Conservation (phyloP, 1,139 yeast species). For the Pichia sp. region DNA sequence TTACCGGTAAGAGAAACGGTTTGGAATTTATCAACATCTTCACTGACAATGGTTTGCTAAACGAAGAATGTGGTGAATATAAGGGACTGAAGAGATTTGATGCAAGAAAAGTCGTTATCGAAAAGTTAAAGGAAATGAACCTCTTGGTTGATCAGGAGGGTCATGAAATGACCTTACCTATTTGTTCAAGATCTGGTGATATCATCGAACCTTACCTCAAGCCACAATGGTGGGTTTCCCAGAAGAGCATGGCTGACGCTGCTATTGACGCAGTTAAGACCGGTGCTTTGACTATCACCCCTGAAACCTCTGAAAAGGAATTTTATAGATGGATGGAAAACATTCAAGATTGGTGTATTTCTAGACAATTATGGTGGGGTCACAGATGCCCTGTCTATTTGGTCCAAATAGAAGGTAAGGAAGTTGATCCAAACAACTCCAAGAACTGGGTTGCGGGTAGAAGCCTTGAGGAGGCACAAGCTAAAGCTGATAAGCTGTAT, state of each 20-base stretch:
- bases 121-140: constrained; percentile 68
- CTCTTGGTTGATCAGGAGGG: constrained; percentile 80
- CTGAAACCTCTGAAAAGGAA: constrained; percentile 88
- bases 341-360: constrained; percentile 99
- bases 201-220: constrained; percentile 92
- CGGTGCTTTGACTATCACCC: constrained; percentile 78
- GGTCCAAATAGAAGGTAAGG: constrained; percentile 71
- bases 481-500: constrained; percentile 72
- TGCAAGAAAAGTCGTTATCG: constrained; percentile 84
- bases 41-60: constrained; percentile 87
- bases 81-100: constrained; percentile 89
- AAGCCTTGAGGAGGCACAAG: constrained; percentile 72
- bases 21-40: constrained; percentile 84
- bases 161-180: constrained; percentile 92
- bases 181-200: constrained; percentile 95
- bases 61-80: constrained; percentile 93
- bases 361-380: constrained; percentile 99
- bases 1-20: constrained; percentile 89
- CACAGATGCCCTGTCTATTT: constrained; percentile 98
- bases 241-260: constrained; percentile 80
- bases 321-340: constrained; percentile 94
- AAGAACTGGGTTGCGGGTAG: constrained; percentile 91
- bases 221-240: constrained; percentile 99
- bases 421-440: constrained; percentile 57
- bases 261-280: constrained; percentile 82